Evolutionary conservation across 257 asterid genomes (phyloP), one percentile per base, ranked within the genome.

Genomic region (Nicotiana knightiana): DNA sequence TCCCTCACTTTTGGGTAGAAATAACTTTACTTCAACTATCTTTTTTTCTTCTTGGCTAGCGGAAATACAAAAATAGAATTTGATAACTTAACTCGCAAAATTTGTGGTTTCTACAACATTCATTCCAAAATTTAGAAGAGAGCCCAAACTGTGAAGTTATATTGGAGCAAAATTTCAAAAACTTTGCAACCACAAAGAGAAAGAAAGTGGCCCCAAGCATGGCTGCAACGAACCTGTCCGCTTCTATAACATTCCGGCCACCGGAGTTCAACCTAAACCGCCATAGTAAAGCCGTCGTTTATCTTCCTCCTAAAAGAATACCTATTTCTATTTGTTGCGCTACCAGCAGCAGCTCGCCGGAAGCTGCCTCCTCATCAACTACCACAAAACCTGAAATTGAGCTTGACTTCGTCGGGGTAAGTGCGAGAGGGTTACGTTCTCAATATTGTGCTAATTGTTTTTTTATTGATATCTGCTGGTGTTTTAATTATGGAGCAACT

Each of bases 341-440:
- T 85, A 48, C 87, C 28, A 81, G 33, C 30, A 6, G 37, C 39
- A 2, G 51, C 51, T 86, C 95, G 6, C 87, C 90, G 80, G 94
- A 87, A 88, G 65, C 93, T 66, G 18, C 58, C 24, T 81, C 93
- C 88, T 48, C 92, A 5, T 70, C 91, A 4, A 85, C 90, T 16
- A 85, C 89, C 68, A 89, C 85, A 66, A 89, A 57, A 43, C 93
- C 97, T 8, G 83, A 83, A 82, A 95, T 95, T 81, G 91, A 93
- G 89, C 89, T 95, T 2, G 93, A 93, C 87, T 93, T 95, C 88
- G 7, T 93, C 54, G 97, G 93, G 91, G 97, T 92, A 84, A 7
- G 21, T 59, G 43, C 64, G 6, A 5, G 48, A 43, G 11, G 48
- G 11, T 39, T 39, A 39, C 9, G 1, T 10, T 30, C 26, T 53